These are phyloP conservation scores for Vachellia pachyceras DNA, from an alignment of 306 rosid species.

Conservation along the genomic window DNA sequence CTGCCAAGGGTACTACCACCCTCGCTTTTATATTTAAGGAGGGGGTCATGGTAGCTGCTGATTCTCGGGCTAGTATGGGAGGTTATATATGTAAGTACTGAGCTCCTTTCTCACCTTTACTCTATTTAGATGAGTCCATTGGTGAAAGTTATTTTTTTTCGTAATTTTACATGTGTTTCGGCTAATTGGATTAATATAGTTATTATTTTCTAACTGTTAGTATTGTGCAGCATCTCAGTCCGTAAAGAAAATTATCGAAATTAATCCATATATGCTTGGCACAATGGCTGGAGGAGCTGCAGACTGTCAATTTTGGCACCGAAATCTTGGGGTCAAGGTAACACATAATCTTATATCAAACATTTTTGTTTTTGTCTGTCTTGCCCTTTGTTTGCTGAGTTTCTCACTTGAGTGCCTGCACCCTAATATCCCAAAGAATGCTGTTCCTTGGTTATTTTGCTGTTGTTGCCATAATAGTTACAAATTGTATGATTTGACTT, in stretches of 20 bases:
- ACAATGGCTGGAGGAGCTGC: slow-evolving; percentile 77
- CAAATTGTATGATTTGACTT: slow-evolving; percentile 4
- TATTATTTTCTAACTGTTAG: not conserved
- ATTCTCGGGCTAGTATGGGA: slow-evolving; percentile 99
- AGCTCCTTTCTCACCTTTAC: not conserved
- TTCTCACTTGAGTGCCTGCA: slow-evolving; percentile 13
- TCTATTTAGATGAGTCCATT: not conserved
- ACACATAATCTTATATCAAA: not conserved
- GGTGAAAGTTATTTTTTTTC: not conserved
- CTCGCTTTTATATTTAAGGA: slow-evolving; percentile 96
- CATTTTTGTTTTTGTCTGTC: not conserved
- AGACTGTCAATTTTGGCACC: slow-evolving; percentile 67
- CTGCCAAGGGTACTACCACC: slow-evolving; percentile 95
- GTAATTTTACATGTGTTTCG: not conserved
- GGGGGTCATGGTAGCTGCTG: slow-evolving; percentile 98
- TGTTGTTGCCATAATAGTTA: not conserved
- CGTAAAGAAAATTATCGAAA: slow-evolving; percentile 74
- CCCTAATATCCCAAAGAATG: not conserved
- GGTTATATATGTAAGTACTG: slow-evolving; percentile 86
- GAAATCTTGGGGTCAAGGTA: slow-evolving; percentile 67
- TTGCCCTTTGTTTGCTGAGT: not conserved
- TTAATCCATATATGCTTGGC: slow-evolving; percentile 66
- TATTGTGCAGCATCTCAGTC: slow-evolving; percentile 81
- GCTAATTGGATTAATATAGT: not conserved
- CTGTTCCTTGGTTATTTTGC: slow-evolving; percentile 21